Evolutionary conservation across 2,329 filamentous ascomycete genomes (phyloP).

Genomic region (Pestalotiopsis sp.): DNA sequence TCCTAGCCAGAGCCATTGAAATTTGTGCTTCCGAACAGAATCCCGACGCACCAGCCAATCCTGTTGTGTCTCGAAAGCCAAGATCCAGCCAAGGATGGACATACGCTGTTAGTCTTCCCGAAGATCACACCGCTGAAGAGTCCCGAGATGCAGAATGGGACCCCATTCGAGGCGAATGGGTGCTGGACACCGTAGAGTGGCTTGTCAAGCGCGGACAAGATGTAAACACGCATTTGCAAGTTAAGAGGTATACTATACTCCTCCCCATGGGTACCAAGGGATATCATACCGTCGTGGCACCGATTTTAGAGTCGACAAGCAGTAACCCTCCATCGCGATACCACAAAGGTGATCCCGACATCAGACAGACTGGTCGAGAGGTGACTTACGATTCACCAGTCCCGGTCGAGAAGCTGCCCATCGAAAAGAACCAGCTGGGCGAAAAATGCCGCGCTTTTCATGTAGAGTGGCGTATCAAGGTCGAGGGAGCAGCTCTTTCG

Average conservation of each 20-base stretch:
- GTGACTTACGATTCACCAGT: neutral
- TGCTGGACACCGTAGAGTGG: neutral
- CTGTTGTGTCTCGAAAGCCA: neutral
- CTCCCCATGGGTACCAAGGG: neutral
- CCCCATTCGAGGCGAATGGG: neutral
- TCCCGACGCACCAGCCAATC: neutral
- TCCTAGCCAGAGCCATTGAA: neutral
- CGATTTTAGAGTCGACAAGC: neutral
- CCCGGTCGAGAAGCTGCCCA: neutral
- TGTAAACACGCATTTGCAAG: neutral
- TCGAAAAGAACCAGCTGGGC: neutral
- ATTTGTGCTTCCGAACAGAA: neutral
- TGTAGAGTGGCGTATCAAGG: neutral
- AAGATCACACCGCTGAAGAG: neutral
- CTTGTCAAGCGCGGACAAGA: neutral
- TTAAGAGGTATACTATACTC: neutral
- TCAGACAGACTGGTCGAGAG: neutral
- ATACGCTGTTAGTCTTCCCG: neutral
- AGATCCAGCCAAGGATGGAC: neutral
- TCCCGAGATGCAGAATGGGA: neutral
- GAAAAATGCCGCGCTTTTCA: neutral
- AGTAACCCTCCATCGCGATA: neutral
- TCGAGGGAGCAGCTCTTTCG: neutral
- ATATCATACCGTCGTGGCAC: neutral
- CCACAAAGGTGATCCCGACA: neutral